phyloP scores from a whole-genome alignment of 2,329 filamentous ascomycete species.

The Tolypocladium tundrense region DNA sequence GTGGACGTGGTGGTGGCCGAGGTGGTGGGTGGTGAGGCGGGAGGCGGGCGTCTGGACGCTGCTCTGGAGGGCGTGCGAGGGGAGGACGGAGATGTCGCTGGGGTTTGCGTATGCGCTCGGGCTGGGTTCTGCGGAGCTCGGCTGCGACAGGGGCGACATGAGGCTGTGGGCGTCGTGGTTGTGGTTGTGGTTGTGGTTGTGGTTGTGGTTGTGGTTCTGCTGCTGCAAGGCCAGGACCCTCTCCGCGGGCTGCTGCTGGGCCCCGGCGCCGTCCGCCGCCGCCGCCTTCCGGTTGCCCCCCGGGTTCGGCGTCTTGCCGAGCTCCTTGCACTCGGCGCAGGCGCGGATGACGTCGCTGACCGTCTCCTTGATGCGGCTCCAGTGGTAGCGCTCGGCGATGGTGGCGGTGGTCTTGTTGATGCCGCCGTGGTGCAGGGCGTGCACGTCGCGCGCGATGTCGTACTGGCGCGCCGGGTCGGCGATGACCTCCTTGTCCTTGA shows the following conservation, averaged over 20 bases:
- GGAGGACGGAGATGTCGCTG: conserved; percentile 33
- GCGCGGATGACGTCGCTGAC: conserved; percentile 91
- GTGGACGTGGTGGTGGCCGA: conserved; percentile 11
- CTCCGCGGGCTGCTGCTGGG: conserved; percentile 2
- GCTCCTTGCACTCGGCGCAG: conserved; percentile 81
- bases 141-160: conserved; percentile 15
- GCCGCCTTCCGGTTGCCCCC: conserved; percentile 10
- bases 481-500: conserved; percentile 96
- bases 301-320: conserved; percentile 43
- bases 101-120: conserved; percentile 35
- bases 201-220: conserved; percentile 14
- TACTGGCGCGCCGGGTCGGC: conserved; percentile 84
- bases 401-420: conserved; percentile 97
- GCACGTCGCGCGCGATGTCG: conserved; percentile 71
- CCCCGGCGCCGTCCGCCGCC: neutral
- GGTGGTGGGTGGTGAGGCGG: conserved; percentile 14
- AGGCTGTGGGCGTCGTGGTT: conserved; percentile 14
- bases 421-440: conserved; percentile 69
- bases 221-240: conserved; percentile 20
- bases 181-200: conserved; percentile 13
- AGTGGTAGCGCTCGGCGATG: conserved; percentile 91
- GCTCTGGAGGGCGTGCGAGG: conserved; percentile 22
- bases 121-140: conserved; percentile 11
- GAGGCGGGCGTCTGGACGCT: conserved; percentile 8
- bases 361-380: conserved; percentile 96